Conservation (phyloP, 1,139 yeast genomes). For the Barnettozyma hawaiiensis region DNA sequence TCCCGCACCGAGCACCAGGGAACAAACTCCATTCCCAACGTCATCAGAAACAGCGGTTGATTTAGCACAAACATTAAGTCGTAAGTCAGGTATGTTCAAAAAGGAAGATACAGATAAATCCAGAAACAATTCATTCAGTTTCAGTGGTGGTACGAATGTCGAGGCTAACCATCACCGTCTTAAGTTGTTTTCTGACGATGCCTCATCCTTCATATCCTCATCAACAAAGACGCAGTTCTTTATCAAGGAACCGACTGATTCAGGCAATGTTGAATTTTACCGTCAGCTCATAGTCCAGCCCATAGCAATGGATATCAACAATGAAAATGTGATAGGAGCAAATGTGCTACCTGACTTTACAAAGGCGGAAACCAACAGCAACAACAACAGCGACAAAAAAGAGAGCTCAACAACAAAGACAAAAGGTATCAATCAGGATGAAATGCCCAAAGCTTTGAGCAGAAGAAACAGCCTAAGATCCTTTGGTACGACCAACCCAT, state of each 20-base stretch:
- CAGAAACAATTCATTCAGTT: background rate
- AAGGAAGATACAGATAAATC: background rate
- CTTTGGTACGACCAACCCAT: background rate
- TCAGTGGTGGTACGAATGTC: constrained; percentile 10
- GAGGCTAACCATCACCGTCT: background rate
- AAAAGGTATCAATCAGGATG: background rate
- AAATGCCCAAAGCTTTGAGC: background rate
- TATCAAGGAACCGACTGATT: background rate
- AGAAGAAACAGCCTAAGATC: constrained; percentile 3
- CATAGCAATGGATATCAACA: background rate
- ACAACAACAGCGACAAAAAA: too few species aligned
- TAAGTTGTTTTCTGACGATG: constrained; percentile 1
- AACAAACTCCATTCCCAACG: background rate
- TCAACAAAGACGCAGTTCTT: background rate
- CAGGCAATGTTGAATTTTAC: constrained; percentile 3
- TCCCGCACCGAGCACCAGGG: background rate
- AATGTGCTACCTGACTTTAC: background rate
- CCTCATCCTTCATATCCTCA: constrained; percentile 2
- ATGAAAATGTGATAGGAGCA: constrained; percentile 6
- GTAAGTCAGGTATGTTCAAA: background rate
- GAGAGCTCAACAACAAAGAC: too few species aligned
- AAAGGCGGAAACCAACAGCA: background rate
- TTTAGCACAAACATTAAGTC: background rate
- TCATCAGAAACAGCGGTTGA: constrained; percentile 3
- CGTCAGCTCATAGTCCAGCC: constrained; percentile 5